Evolutionary conservation across 73 alveolate species (phyloP), one percentile per base, ranked within the genome.

Genomic region (Loxodes magnus): DNA sequence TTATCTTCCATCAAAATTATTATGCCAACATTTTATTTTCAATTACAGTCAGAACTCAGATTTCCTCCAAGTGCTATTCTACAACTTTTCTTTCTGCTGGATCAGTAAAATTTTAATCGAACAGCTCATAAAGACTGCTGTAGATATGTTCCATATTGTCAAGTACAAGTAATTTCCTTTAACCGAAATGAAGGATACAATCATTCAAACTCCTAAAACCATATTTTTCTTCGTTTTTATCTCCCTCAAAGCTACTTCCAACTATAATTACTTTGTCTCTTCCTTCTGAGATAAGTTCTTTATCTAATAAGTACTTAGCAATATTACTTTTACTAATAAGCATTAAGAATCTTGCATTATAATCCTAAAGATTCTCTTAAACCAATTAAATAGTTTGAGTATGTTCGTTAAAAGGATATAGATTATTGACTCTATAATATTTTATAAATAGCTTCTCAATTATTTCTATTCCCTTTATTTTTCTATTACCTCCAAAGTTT

Each of bases 71-170:
- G 17, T 25, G 59, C 59, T 5, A 46, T 24, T 2, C 59, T 16
- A 2, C 59, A 46, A 24, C n/a, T n/a, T n/a, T n/a, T n/a, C n/a
- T n/a, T n/a, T n/a, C n/a, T 2, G 43, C 59, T 12, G 39, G 17
- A 10, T 5, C 21, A 0, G 39, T 23, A 41, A 46, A 46, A 24
- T 46, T 46, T 46, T 46, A 41, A 2, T 46, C 27, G 59, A 46
- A 46, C 17, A 46, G 17, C n/a, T 46, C 59, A 24, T 46, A 46
- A n/a, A 46, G 27, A 46, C 43, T 25, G 26, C 59, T 46, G 17
- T 46, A 46, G 0, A 46, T 46, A n/a, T 7, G 15, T n/a, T 46
- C 59, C 59, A 46, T 46, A 24, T 46, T 25, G 5, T 46, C n/a
- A 0, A 46, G 39, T n/a, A 46, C 17, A 1, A 46, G 22, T 1